Conservation (phyloP, 148 eudicot genomes). For the Silene uniflora region DNA sequence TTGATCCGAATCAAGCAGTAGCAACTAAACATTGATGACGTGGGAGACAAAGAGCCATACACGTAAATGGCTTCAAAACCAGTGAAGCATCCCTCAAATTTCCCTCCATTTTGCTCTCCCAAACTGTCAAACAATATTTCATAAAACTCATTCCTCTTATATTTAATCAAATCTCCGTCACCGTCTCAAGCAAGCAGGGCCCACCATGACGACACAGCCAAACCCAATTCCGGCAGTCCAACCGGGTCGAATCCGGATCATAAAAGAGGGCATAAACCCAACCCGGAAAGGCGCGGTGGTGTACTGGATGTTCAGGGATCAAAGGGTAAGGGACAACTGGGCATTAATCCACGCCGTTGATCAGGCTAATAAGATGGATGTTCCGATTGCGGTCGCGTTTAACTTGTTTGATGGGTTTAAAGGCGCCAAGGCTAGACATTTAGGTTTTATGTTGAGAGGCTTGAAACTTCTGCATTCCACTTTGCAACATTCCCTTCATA, state of each 20-base stretch:
- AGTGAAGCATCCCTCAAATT: constrained; percentile 16
- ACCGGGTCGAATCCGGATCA: constrained; percentile 57
- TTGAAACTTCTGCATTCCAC: constrained; percentile 40
- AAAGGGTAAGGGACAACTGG: constrained; percentile 89
- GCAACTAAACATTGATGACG: not conserved
- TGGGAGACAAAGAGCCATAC: constrained; percentile 7
- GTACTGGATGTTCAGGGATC: constrained; percentile 99
- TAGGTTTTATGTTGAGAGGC: constrained; percentile 90
- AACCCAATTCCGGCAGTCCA: constrained; percentile 35
- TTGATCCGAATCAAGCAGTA: no score
- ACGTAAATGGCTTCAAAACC: constrained; percentile 29
- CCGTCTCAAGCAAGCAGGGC: not conserved
- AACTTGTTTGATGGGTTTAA: constrained; percentile 76
- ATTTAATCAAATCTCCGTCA: not conserved
- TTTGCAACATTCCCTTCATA: constrained; percentile 36
- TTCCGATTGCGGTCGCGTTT: constrained; percentile 74
- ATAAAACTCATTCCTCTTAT: not conserved
- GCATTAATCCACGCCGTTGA: constrained; percentile 91
- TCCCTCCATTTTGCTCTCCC: constrained; percentile 23
- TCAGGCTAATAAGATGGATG: constrained; percentile 63
- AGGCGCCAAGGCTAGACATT: constrained; percentile 80
- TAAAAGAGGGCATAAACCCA: constrained; percentile 42
- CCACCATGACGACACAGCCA: constrained; percentile 25
- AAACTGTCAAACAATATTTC: not conserved
- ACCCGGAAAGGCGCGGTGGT: constrained; percentile 48